Conservation (phyloP, 2,329 filamentous ascomycete genomes). For the Blumeriella jaapii region DNA sequence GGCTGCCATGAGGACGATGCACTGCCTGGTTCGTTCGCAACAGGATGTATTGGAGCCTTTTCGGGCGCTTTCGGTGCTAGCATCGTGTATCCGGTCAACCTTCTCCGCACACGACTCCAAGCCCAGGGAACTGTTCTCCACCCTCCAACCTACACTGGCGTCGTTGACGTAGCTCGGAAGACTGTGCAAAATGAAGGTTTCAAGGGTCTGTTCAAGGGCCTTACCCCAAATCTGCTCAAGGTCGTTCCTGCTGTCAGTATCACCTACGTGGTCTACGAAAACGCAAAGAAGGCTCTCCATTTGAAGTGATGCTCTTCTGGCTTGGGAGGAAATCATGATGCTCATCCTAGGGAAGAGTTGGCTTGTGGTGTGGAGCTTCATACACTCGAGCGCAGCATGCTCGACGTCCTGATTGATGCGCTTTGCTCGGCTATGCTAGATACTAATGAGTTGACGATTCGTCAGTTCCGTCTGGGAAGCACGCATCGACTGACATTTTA, state of each 20-base stretch:
- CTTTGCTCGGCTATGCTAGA: too few species aligned
- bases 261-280: slow-evolving; percentile 88
- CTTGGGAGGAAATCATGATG: too few species aligned
- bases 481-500: slow-evolving; percentile 1
- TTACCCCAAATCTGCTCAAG: slow-evolving; percentile 92
- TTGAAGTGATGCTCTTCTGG: too few species aligned
- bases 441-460: too few species aligned
- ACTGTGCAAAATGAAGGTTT: slow-evolving; percentile 76
- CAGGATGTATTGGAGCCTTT: slow-evolving; percentile 79
- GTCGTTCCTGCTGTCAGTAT: slow-evolving; percentile 94
- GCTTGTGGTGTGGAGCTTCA: too few species aligned
- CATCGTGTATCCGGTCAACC: slow-evolving; percentile 91
- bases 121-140: slow-evolving; percentile 92
- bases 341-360: too few species aligned
- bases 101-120: slow-evolving; percentile 82
- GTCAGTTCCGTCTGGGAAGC: background rate
- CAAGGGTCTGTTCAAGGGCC: slow-evolving; percentile 81
- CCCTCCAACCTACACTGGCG: slow-evolving; percentile 78
- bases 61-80: slow-evolving; percentile 86
- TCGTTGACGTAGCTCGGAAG: slow-evolving; percentile 76
- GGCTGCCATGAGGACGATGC: slow-evolving; percentile 77
- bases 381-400: too few species aligned
- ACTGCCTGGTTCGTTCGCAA: slow-evolving; percentile 66
- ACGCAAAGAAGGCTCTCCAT: slow-evolving; percentile 61
- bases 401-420: too few species aligned